Evolutionary conservation across 768 basidiomycete species (phyloP).

Genomic region (Boletus vinaceobasis): DNA sequence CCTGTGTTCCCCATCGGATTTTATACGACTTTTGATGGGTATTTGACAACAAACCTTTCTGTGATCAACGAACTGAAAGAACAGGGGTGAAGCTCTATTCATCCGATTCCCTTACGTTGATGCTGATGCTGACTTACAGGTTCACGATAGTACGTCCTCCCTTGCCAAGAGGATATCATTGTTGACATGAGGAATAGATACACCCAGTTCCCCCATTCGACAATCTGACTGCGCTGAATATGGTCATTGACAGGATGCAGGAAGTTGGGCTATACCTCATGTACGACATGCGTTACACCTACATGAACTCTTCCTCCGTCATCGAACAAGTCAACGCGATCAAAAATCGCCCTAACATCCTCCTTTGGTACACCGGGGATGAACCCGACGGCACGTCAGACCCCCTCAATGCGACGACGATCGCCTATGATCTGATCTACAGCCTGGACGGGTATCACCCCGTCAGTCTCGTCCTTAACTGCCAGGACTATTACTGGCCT

Average conservation of each 20-base stretch:
- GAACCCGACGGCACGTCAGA: conserved; percentile 72
- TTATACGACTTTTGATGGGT: conserved; percentile 42
- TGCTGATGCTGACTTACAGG: conserved; percentile 5
- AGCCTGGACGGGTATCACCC: conserved; percentile 66
- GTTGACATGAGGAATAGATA: conserved; percentile 37
- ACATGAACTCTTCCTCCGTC: conserved; percentile 61
- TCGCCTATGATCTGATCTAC: conserved; percentile 54
- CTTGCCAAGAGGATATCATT: not conserved
- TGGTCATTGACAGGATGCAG: conserved; percentile 69
- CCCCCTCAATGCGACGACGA: conserved; percentile 53
- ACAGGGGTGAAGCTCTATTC: conserved; percentile 22
- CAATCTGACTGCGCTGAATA: conserved; percentile 53
- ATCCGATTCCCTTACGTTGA: not conserved
- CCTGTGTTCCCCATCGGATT: conserved; percentile 48
- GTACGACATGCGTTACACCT: conserved; percentile 79
- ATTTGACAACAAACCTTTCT: conserved; percentile 19
- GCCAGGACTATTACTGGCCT: conserved; percentile 62
- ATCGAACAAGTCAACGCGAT: conserved; percentile 65
- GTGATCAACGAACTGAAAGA: conserved; percentile 32
- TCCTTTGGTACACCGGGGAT: conserved; percentile 73
- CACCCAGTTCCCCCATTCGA: conserved; percentile 70
- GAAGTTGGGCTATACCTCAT: conserved; percentile 68
- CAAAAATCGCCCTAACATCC: conserved; percentile 63
- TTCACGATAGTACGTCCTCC: conserved; percentile 32
- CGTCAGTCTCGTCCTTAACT: conserved; percentile 61